These are phyloP conservation scores for Phaeoacremonium minimum DNA, from an alignment of 2,329 filamentous ascomycete species.

Conservation along the genomic window DNA sequence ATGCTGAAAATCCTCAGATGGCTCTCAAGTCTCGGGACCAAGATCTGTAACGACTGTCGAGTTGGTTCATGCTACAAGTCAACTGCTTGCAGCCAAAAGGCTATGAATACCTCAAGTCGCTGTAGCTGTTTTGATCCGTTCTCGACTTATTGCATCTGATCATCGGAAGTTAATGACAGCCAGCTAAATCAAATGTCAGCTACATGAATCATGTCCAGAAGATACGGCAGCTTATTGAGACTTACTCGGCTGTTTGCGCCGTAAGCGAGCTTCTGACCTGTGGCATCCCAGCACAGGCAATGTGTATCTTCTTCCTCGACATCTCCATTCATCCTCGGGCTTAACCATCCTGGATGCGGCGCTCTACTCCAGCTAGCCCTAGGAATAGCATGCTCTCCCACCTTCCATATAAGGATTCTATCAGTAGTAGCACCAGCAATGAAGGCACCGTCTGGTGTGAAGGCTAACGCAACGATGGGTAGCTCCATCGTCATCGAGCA, in stretches of 20 bases:
- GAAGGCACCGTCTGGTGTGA: conserved; percentile 60
- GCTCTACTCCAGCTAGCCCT: conserved; percentile 56
- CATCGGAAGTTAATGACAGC: conserved; percentile 23
- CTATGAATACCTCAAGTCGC: too few species aligned
- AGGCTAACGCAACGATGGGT: conserved; percentile 54
- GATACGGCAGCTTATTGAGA: conserved; percentile 10
- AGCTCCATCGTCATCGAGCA: conserved; percentile 57
- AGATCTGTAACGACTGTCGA: too few species aligned
- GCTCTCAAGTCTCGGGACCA: too few species aligned
- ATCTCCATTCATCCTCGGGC: conserved; percentile 47
- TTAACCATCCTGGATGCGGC: conserved; percentile 54
- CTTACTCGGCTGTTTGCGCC: conserved; percentile 59
- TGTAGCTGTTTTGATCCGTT: too few species aligned
- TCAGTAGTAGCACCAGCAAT: conserved; percentile 58
- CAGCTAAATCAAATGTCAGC: conserved; percentile 18
- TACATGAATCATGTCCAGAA: background rate
- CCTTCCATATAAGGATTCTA: conserved; percentile 61
- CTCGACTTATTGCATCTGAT: too few species aligned
- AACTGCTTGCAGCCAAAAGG: too few species aligned
- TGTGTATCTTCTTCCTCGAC: conserved; percentile 57
- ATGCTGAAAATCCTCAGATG: too few species aligned
- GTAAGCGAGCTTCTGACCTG: conserved; percentile 59
- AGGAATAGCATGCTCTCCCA: conserved; percentile 53
- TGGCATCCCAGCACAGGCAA: conserved; percentile 58
- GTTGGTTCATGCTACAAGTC: too few species aligned